Conservation (phyloP, 1,284 basidiomycete genomes). For the Phlebopus sp. region DNA sequence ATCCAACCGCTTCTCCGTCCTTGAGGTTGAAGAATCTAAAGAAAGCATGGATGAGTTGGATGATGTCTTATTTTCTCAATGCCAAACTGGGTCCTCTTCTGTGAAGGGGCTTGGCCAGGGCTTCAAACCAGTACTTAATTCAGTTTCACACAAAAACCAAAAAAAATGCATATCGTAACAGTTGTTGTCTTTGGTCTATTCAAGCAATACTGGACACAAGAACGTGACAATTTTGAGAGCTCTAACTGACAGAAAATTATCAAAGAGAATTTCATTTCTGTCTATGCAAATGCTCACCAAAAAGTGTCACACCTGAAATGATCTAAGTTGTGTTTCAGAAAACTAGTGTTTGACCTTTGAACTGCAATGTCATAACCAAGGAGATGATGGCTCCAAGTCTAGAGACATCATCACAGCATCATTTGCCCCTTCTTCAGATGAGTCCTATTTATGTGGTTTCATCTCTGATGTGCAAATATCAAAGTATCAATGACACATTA, state of each 20-base stretch:
- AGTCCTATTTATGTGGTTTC: not conserved
- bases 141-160: no score
- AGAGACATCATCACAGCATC: constrained; percentile 12
- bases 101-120: no score
- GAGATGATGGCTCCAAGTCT: constrained; percentile 17
- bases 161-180: no score
- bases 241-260: not conserved
- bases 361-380: constrained; percentile 8
- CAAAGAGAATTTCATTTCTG: constrained; percentile 15
- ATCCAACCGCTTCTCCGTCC: no score
- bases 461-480: not conserved
- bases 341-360: constrained; percentile 18
- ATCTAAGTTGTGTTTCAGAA: constrained; percentile 16
- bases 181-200: constrained; percentile 29
- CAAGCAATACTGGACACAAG: constrained; percentile 18
- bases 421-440: not conserved
- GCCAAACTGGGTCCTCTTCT: no score
- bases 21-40: no score
- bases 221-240: constrained; percentile 14
- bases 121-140: no score
- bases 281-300: constrained; percentile 11
- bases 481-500: not conserved
- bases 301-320: constrained; percentile 11
- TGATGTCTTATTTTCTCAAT: no score
- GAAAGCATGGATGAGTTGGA: no score